Evolutionary conservation across 202 grass and related monocot genomes (phyloP), one percentile per base, ranked within the genome.

Genomic region (Dendrocalamus latiflorus): DNA sequence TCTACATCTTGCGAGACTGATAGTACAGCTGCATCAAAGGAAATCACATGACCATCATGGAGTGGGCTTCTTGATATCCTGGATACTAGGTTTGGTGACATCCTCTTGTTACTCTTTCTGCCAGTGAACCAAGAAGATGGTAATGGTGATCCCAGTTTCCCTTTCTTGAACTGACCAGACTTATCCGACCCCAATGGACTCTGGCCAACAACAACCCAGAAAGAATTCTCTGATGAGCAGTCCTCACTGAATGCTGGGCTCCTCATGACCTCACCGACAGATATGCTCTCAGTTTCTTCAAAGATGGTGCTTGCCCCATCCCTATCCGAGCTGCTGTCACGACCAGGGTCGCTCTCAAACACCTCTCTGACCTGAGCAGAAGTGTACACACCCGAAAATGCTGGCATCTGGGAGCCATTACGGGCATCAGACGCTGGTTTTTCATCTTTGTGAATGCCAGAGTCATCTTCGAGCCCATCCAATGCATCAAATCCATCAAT

Each of bases 201-300:
- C 59, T 91, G 89, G 81, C 97, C 97, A 83, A 99, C 92, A 90
- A 96, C 97, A 79, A 96, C 90, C 97, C 97, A 99, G 86, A 99
- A 94, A 61, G 93, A 94, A 61, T 89, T 99, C 30, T 99, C 97
- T 16, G 97, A 99, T 20, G 97, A 99, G 38, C 91, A 94, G 69
- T 99, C 97, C 83, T 99, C 97, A 13, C 97, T 99, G 90, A 99
- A 99, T 60, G 94, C 88, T 3, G 97, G 97, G 42, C 97, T 99
- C 78, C 89, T 91, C 91, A 99, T 94, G 67, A 99, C 86, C 47
- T 99, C 97, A 4, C 93, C 93, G 50, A 96, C 88, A 56, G 97
- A 99, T 49, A 98, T 77, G 82, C 87, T 98, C 73, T 98, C 96
- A 1, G 80, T 99, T 81, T 99, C 93, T 86, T 99, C 97, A 84